Evolutionary conservation across 1,284 basidiomycete genomes (phyloP), one percentile per base, ranked within the genome.

Genomic region (Papiliotrema nemorosa): DNA sequence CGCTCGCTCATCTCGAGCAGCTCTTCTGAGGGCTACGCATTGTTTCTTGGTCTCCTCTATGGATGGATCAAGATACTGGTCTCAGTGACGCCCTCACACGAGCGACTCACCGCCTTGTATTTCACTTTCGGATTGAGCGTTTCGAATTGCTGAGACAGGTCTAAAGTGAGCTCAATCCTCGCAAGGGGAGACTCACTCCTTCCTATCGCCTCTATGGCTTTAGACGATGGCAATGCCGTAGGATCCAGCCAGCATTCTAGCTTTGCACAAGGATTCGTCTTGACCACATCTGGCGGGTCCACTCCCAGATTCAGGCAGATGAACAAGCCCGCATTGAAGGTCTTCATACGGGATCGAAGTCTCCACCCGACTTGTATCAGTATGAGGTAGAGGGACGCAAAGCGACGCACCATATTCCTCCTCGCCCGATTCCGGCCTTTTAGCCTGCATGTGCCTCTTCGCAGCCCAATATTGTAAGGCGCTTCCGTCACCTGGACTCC

Each of bases 181-280:
- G 12, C 6, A 21, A 2, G 25, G 14, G 3, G 27, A 20, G 21
- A 37, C 70, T 55, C 44, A 74, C 72, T 73, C 48, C 70, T 41
- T 2, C 74, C 72, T 42, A 78, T 77, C 10, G 75, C 74, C 50
- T 77, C 76, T 47, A 77, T 75, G 37, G 90, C 92, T 71, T 94
- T 94, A 55, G 87, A 83, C 1, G 86, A 86, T 21, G 86, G 88
- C 78, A 92, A 82, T 25, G 85, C 86, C 57, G 87, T 86, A 2
- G 94, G 94, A 75, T 98, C 94, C 38, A 97, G 88, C 94, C 94
- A 98, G 62, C 91, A 93, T 74, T 98, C 94, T 46, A 97, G 80
- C 46, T 88, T 86, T 0, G 94, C 92, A 67, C 91, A 97, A 1
- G 94, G 96, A 59, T 88, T 89, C 9, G 96, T 97, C 79, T 97